Percentiles rank a stretch among this genome's conserved stretches.
Conservation (phyloP, 75 land plant genomes). For the Pseudotsuga menziesii region DNA sequence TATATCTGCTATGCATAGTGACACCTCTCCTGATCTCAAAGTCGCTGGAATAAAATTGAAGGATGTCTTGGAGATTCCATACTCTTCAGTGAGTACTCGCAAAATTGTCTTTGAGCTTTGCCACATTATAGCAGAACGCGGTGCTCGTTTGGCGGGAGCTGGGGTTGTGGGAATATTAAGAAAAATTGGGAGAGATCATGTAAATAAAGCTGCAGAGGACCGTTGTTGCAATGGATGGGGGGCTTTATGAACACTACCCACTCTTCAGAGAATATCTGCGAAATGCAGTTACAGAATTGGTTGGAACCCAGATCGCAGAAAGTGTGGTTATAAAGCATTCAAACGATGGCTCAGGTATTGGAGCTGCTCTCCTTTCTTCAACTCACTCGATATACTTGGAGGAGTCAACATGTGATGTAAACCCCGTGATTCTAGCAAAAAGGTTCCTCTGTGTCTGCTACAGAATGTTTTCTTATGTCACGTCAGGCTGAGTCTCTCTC, state of each 20-base stretch:
- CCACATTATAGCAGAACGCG: constrained; percentile 62
- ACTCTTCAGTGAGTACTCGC: constrained; percentile 16
- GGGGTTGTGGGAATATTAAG: constrained; percentile 74
- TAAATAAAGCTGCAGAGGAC: constrained; percentile 17
- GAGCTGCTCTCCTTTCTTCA: constrained; percentile 82
- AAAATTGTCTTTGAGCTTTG: constrained; percentile 53
- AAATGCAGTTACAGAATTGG: constrained; percentile 54
- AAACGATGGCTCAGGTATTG: constrained; percentile 90
- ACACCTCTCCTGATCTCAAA: constrained; percentile 53
- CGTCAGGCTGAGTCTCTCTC: no score
- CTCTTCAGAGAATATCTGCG: constrained; percentile 50
- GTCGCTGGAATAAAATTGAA: constrained; percentile 47
- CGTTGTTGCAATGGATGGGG: constrained; percentile 77
- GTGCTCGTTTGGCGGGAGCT: constrained; percentile 78
- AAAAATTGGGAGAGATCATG: constrained; percentile 53
- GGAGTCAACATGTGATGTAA: no score
- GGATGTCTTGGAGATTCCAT: background rate
- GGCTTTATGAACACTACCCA: constrained; percentile 77
- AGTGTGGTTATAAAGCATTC: constrained; percentile 47
- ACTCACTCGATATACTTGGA: constrained; percentile 73
- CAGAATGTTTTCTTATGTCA: no score
- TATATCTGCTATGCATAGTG: constrained; percentile 72
- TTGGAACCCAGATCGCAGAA: constrained; percentile 48
- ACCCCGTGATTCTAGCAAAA: no score
- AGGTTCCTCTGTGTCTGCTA: no score